Conservation (phyloP, 768 basidiomycete species). For the Amanita rimosa region DNA sequence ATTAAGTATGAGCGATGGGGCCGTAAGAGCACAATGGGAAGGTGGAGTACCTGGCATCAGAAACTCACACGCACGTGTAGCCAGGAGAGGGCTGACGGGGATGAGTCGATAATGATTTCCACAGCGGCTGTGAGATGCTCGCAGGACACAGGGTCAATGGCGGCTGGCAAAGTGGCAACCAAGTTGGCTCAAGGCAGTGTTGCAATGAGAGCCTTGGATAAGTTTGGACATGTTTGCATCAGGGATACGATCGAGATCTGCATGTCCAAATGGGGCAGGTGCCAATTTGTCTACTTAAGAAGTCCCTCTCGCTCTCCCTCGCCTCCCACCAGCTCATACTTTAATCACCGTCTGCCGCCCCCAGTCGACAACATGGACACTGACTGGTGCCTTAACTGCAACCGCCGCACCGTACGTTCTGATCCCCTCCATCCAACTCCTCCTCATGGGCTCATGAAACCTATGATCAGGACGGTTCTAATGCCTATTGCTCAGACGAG, state of each 20-base stretch:
- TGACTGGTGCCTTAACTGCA: constrained; percentile 65
- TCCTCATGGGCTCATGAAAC: constrained; percentile 12
- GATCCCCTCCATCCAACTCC: background rate
- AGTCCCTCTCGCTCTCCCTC: constrained; percentile 8
- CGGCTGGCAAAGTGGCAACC: background rate
- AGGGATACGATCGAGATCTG: constrained; percentile 1
- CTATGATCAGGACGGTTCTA: constrained; percentile 19
- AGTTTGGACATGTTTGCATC: background rate
- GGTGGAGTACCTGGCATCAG: background rate
- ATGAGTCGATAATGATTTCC: background rate
- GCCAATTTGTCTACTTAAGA: constrained; percentile 12
- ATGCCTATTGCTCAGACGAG: constrained; percentile 42
- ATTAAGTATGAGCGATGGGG: background rate
- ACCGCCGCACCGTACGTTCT: constrained; percentile 38
- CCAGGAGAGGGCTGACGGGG: background rate
- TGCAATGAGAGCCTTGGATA: background rate
- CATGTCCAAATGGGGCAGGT: background rate
- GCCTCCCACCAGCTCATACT: constrained; percentile 10
- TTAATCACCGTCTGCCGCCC: constrained; percentile 2
- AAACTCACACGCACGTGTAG: background rate
- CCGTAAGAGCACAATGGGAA: background rate
- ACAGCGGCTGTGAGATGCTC: background rate
- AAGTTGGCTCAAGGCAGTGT: background rate
- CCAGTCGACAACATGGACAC: constrained; percentile 39
- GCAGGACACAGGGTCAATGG: too few relatives aligned